Evolutionary conservation across 2,329 filamentous ascomycete genomes (phyloP).

Genomic region (Colletotrichum sp.): DNA sequence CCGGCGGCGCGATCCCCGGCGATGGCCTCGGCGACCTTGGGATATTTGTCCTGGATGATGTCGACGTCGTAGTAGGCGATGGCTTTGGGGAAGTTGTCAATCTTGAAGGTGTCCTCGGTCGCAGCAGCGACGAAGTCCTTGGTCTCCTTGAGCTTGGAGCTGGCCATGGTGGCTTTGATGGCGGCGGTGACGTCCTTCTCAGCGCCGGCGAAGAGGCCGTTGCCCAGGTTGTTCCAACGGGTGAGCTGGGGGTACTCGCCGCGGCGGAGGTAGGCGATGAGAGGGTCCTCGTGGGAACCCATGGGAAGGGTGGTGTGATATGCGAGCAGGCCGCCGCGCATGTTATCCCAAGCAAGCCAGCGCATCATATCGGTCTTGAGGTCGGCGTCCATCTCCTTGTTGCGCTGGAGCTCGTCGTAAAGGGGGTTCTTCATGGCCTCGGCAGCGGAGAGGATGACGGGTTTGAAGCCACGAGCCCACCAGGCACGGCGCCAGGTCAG

Average conservation of each 20-base stretch:
- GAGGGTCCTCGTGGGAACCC: conserved; percentile 72
- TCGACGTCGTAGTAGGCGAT: conserved; percentile 79
- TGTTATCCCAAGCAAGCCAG: conserved; percentile 92
- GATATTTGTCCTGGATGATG: conserved; percentile 69
- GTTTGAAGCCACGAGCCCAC: conserved; percentile 93
- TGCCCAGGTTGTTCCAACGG: conserved; percentile 73
- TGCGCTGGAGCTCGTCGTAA: conserved; percentile 71
- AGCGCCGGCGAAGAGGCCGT: conserved; percentile 74
- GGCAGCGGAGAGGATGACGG: conserved; percentile 76
- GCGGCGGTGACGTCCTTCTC: conserved; percentile 66
- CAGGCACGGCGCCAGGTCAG: conserved; percentile 90
- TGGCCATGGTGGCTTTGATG: conserved; percentile 64
- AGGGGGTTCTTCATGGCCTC: conserved; percentile 85
- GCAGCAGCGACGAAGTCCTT: conserved; percentile 69
- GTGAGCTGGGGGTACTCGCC: conserved; percentile 77
- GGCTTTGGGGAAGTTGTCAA: conserved; percentile 67
- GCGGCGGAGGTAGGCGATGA: conserved; percentile 74
- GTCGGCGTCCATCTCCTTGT: conserved; percentile 59
- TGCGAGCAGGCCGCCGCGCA: conserved; percentile 82
- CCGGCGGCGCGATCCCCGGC: conserved; percentile 61
- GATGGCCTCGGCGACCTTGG: conserved; percentile 67
- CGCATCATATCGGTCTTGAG: conserved; percentile 76
- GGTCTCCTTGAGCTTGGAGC: conserved; percentile 56
- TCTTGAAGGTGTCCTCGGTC: conserved; percentile 61
- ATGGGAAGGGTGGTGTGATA: conserved; percentile 86